Conservation (phyloP, 2,329 filamentous ascomycete genomes). For the Cladosporium cucumerinum region DNA sequence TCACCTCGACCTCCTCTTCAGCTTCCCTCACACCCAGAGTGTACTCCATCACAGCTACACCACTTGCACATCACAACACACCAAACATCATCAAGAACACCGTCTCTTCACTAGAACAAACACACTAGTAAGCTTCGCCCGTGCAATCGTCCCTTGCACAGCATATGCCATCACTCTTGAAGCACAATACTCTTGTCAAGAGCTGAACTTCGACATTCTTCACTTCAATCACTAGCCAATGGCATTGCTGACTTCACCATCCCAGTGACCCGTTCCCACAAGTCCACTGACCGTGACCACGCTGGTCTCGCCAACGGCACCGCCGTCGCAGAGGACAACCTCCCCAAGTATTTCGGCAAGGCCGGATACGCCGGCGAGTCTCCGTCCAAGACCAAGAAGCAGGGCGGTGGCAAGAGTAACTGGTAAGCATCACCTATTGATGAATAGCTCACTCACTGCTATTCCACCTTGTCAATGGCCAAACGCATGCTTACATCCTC, state of each 20-base stretch:
- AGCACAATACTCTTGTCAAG: background rate
- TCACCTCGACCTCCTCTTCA: conserved; percentile 5
- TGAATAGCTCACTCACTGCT: conserved; percentile 14
- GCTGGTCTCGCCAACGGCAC: conserved; percentile 72
- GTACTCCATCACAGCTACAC: background rate
- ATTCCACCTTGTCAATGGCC: background rate
- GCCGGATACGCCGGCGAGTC: conserved; percentile 74
- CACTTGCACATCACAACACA: background rate
- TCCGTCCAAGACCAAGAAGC: conserved; percentile 95
- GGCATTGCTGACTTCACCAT: background rate
- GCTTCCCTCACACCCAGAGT: background rate
- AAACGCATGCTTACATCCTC: conserved; percentile 17
- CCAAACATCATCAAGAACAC: background rate
- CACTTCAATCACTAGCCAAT: background rate
- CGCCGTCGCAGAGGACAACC: conserved; percentile 64
- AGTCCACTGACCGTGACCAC: conserved; percentile 91
- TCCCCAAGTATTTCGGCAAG: conserved; percentile 94
- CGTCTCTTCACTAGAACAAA: background rate
- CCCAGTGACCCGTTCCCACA: conserved; percentile 95
- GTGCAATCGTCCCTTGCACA: conserved; percentile 1
- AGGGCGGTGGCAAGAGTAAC: conserved; percentile 86
- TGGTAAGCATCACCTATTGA: conserved; percentile 60
- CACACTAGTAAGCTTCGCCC: conserved; percentile 12
- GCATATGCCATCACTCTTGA: background rate
- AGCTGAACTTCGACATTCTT: background rate